These are phyloP conservation scores for Blumeria graminis DNA, from an alignment of 2,329 filamentous ascomycete species.

Conservation along the genomic window DNA sequence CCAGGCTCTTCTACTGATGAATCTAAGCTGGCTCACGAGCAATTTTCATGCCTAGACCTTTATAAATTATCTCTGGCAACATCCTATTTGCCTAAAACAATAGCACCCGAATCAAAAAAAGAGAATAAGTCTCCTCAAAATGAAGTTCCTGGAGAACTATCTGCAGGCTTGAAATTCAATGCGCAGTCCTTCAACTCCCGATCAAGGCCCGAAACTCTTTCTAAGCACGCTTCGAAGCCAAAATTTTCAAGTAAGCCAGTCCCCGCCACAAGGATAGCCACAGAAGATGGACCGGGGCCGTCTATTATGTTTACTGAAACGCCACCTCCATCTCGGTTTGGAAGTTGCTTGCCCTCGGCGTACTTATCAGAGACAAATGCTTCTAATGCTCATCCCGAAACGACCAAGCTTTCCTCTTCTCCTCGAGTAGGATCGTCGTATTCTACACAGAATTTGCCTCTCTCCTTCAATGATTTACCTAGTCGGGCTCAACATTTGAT, in stretches of 20 bases:
- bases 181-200: background rate
- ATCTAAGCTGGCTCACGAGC: background rate
- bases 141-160: slow-evolving; percentile 4
- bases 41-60: background rate
- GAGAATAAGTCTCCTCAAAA: background rate
- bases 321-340: slow-evolving; percentile 10
- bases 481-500: slow-evolving; percentile 70
- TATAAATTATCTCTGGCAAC: slow-evolving; percentile 2
- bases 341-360: slow-evolving; percentile 10
- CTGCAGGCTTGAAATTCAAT: background rate
- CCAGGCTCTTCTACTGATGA: background rate
- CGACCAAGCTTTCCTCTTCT: background rate
- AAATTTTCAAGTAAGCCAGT: slow-evolving; percentile 52
- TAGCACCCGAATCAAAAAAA: slow-evolving; percentile 2
- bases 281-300: slow-evolving; percentile 38
- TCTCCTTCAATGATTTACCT: slow-evolving; percentile 71
- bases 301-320: slow-evolving; percentile 50
- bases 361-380: slow-evolving; percentile 5
- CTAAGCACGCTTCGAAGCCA: slow-evolving; percentile 29
- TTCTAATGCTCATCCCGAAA: slow-evolving; percentile 4
- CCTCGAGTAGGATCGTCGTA: slow-evolving; percentile 20
- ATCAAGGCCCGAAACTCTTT: slow-evolving; percentile 14
- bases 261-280: slow-evolving; percentile 41
- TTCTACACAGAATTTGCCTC: slow-evolving; percentile 36
- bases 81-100: slow-evolving; percentile 2